Base-by-base conservation (phyloP, 2,329 filamentous ascomycete species). In the Colletotrichum nymphaeae region DNA sequence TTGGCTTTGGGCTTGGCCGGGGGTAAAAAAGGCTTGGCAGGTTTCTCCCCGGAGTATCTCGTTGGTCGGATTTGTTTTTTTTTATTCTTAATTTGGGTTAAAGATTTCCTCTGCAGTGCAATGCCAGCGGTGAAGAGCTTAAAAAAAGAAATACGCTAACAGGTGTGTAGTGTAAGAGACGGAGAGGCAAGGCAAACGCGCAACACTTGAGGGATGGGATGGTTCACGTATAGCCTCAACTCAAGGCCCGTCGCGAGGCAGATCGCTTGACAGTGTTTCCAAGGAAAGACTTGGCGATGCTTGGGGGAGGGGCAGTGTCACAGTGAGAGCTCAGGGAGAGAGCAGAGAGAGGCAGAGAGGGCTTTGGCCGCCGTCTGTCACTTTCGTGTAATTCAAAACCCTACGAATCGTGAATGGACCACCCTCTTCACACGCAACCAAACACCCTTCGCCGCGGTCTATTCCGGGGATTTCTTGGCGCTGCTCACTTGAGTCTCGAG, bases 401-500 rank as follows among this genome's bases (percentile, higher is more conserved):
- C 37, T 42, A 42, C 37, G 37, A 52, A 63, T 46, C 60, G 52
- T 63, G 60, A 46, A 63, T 16, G 28, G 60, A 32, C 60, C 60
- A 42, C 35, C 60, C 42, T 32, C 26, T 22, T 8, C 65, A 68
- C 65, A 53, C 24, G 53, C 52, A 53, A 49, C 62, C 62, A 63
- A 63, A 55, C 64, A 32, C 37, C 42, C 42, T 55, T 68, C 65
- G 69, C 69, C 42, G 69, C 53, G 65, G 58, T 69, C 65, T 72
- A 69, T 72, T 64, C 69, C 69, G 58, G 66, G 69, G 65, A 4
- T 55, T 65, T 73, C 67, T 73, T 73, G 70, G 70, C 70, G 16
- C 66, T 32, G 28, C 32, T 35, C 4, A 12, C 32, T 35, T 3
- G 32, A 32, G 5, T 65, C 52, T 28, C 22, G 32, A 56, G 16